Percentiles rank a stretch among this genome's conserved stretches.
phyloP scores from a whole-genome alignment of 176 grass and related monocot genomes.

The Eragrostis curvula region DNA sequence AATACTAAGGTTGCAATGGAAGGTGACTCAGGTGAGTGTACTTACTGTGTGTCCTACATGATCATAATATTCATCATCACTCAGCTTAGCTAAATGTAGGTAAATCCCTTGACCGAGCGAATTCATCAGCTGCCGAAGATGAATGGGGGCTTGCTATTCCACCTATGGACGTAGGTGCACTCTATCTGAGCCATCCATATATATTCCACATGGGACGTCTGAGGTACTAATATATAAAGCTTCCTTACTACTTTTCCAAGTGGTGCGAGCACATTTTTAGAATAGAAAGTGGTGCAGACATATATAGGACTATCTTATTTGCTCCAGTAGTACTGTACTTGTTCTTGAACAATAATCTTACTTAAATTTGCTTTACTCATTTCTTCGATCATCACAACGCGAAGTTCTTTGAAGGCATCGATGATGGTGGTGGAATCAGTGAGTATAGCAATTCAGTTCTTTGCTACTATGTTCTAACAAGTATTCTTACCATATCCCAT shows the following conservation, averaged over 20 bases:
- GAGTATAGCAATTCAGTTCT: slow-evolving; percentile 30
- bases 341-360: background rate
- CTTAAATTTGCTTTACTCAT: background rate
- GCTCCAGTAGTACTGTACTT: background rate
- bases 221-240: slow-evolving; percentile 37
- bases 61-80: background rate
- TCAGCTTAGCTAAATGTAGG: slow-evolving; percentile 18
- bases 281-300: background rate
- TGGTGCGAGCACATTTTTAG: background rate
- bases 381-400: background rate
- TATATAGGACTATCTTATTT: background rate
- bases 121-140: slow-evolving; percentile 23
- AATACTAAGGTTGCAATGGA: slow-evolving; percentile 27
- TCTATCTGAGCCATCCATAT: slow-evolving; percentile 41
- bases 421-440: slow-evolving; percentile 56
- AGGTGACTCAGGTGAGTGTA: background rate
- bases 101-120: background rate
- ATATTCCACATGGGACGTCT: slow-evolving; percentile 39
- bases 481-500: no score
- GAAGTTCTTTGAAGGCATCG: slow-evolving; percentile 57
- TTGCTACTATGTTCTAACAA: background rate
- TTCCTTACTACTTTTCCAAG: background rate
- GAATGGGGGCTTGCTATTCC: slow-evolving; percentile 62
- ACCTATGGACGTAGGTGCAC: slow-evolving; percentile 54
- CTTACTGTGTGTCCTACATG: background rate